Conservation (phyloP, 1,139 yeast species). For the Debaryomyces singareniensis region DNA sequence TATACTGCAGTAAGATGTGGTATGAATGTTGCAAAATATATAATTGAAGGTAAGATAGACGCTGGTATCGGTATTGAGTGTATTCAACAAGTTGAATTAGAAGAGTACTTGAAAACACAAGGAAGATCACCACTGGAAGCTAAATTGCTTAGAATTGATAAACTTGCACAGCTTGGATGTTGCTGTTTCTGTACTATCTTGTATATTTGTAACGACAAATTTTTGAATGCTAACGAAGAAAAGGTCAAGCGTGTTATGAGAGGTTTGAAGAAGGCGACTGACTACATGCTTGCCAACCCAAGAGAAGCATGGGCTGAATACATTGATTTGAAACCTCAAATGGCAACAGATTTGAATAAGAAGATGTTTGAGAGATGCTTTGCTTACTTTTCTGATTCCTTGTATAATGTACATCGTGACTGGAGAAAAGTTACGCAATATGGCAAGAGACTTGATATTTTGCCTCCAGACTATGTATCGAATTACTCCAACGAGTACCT, state of each 20-base stretch:
- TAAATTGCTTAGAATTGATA: slow-evolving; percentile 51
- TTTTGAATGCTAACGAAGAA: slow-evolving; percentile 43
- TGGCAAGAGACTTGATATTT: slow-evolving; percentile 48
- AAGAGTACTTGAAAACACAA: slow-evolving; percentile 39
- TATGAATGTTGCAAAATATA: slow-evolving; percentile 53
- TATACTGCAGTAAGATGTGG: slow-evolving; percentile 58
- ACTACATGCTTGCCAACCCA: slow-evolving; percentile 38
- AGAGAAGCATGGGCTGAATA: slow-evolving; percentile 42
- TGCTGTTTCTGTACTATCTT: slow-evolving; percentile 56
- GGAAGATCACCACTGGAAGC: slow-evolving; percentile 45
- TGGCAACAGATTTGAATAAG: slow-evolving; percentile 33
- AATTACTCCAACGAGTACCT: slow-evolving; percentile 48
- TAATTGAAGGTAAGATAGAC: slow-evolving; percentile 49
- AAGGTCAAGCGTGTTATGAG: slow-evolving; percentile 38
- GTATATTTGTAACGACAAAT: slow-evolving; percentile 48
- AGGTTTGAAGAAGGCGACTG: slow-evolving; percentile 48
- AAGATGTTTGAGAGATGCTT: slow-evolving; percentile 49
- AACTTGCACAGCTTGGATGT: slow-evolving; percentile 52
- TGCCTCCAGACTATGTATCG: slow-evolving; percentile 43
- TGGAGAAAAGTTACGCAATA: slow-evolving; percentile 52
- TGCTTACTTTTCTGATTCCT: slow-evolving; percentile 48
- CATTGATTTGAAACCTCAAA: slow-evolving; percentile 42
- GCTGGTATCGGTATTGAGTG: slow-evolving; percentile 58
- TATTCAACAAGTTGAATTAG: slow-evolving; percentile 54
- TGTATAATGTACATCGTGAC: slow-evolving; percentile 50